Evolutionary conservation across 1,284 basidiomycete species (phyloP), one percentile per base, ranked within the genome.

Genomic region (Limonomyces culmigenus): DNA sequence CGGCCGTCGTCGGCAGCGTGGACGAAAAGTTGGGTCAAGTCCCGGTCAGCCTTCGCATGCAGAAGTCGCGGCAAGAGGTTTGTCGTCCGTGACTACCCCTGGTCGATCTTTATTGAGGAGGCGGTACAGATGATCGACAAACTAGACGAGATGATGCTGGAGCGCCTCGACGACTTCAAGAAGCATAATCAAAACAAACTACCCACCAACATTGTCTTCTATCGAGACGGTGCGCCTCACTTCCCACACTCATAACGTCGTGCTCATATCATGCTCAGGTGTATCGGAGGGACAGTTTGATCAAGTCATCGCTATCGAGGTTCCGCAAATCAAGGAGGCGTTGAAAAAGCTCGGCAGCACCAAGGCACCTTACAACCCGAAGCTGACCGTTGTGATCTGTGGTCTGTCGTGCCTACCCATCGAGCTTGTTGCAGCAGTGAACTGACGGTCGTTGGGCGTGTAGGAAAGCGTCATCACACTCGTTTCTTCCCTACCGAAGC

Each of bases 381-480:
- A 72, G 46, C 52, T 88, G 5, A 78, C 73, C 6, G 77, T 85
- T 43, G 69, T 86, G 42, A 69, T 86, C 38, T 85, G 80, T 49
- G 74, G 76, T 15, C 8, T 8, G 23, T 8, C n/a, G n/a, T n/a
- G 23, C 23, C 23, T 8, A 27, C n/a, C 8, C 23, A n/a, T 27
- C n/a, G 23, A 8, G 8, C 23, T 8, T 27, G 23, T 27, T 27
- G 23, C n/a, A 27, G 23, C 8, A n/a, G n/a, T 8, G 23, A 8
- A n/a, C 23, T 27, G 8, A 27, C 8, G 23, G 8, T 27, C 23
- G 23, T 8, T 27, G 8, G 8, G 8, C 23, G n/a, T n/a, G n/a
- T n/a, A n/a, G n/a, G n/a, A n/a, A 87, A 87, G 55, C 69, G 84
- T 2, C 85, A 87, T 44, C 79, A 87, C 49, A 83, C 83, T 8